phyloP scores from a whole-genome alignment of 1,284 basidiomycete species.

The Abortiporus biennis region DNA sequence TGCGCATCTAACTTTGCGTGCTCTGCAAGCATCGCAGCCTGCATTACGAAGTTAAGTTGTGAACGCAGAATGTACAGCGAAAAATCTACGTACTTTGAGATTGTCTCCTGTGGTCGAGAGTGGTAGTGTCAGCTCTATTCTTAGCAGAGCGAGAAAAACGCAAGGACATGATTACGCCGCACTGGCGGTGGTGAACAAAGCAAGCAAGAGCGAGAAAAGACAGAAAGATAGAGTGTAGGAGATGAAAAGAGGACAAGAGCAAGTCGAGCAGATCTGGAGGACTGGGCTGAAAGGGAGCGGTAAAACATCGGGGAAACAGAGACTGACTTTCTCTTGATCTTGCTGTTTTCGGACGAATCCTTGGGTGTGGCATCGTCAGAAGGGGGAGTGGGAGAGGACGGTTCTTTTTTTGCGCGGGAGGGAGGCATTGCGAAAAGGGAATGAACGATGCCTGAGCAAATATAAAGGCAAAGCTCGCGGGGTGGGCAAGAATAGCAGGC shows the following conservation, averaged over 20 bases:
- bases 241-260: constrained; percentile 13
- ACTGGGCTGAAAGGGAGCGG: constrained; percentile 24
- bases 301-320: constrained; percentile 32
- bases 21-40: constrained; percentile 82
- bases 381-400: constrained; percentile 51
- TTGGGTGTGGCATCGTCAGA: constrained; percentile 50
- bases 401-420: constrained; percentile 61
- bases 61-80: constrained; percentile 8
- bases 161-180: constrained; percentile 19
- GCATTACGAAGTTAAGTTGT: constrained; percentile 13
- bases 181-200: too few species aligned
- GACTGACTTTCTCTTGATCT: constrained; percentile 71
- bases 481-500: constrained; percentile 10
- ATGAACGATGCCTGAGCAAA: constrained; percentile 23
- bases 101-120: constrained; percentile 54
- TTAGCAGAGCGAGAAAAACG: constrained; percentile 16
- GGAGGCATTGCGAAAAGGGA: constrained; percentile 48
- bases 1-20: constrained; percentile 77
- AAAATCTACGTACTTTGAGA: constrained; percentile 56
- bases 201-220: not conserved
- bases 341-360: constrained; percentile 56
- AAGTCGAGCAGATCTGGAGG: constrained; percentile 15
- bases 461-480: constrained; percentile 21
- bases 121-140: constrained; percentile 19
- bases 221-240: not conserved